phyloP scores from a whole-genome alignment of 371 early-diverging fungal genomes.

The Mortierella sp. region DNA sequence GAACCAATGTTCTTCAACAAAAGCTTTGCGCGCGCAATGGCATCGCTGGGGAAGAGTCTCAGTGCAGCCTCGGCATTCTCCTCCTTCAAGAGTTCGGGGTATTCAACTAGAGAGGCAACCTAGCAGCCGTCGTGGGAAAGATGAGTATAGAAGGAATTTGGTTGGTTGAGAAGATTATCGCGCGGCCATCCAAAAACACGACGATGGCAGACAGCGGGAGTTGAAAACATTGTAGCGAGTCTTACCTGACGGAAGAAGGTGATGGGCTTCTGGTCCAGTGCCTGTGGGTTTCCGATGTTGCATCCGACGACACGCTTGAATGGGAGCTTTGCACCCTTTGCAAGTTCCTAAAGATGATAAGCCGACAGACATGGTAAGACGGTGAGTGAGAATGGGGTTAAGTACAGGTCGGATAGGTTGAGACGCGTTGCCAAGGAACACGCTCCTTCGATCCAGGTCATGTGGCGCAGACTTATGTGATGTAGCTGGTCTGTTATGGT shows the following conservation, averaged over 20 bases:
- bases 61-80: conserved; percentile 62
- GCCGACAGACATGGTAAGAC: not conserved
- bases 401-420: too few species aligned
- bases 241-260: conserved; percentile 95
- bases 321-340: conserved; percentile 62
- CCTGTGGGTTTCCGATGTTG: conserved; percentile 99
- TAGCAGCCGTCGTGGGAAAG: conserved; percentile 24
- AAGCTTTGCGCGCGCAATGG: conserved; percentile 83
- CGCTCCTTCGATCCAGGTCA: too few species aligned
- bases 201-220: not conserved
- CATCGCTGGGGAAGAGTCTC: conserved; percentile 86
- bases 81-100: conserved; percentile 80
- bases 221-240: not conserved
- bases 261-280: conserved; percentile 93
- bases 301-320: conserved; percentile 88
- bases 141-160: not conserved
- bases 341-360: conserved; percentile 57
- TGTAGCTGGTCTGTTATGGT: too few species aligned
- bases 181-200: not conserved
- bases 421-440: too few species aligned
- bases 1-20: conserved; percentile 77
- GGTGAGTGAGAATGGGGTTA: too few species aligned
- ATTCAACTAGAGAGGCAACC: conserved; percentile 90
- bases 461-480: too few species aligned
- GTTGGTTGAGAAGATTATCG: not conserved